Conservation (phyloP, 331 rosid genomes). For the Saraca asoca region DNA sequence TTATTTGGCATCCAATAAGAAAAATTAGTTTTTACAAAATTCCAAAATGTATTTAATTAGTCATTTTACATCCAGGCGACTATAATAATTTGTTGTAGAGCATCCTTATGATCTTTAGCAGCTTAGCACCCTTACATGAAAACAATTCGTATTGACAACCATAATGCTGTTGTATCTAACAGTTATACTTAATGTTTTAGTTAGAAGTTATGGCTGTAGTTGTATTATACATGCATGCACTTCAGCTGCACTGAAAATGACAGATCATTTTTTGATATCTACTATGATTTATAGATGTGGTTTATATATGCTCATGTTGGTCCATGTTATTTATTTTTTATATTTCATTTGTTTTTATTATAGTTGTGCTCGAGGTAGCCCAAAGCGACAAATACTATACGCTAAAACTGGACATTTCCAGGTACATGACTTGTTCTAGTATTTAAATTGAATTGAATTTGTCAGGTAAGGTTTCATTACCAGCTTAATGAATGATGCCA, state of each 20-base stretch:
- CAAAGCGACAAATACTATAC: slow-evolving; percentile 69
- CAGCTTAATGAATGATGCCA: slow-evolving; percentile 21
- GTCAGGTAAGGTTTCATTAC: too few species aligned
- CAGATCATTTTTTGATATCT: not conserved
- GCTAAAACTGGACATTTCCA: slow-evolving; percentile 74
- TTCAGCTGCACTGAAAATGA: too few species aligned
- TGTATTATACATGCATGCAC: not conserved
- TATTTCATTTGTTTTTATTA: slow-evolving; percentile 23
- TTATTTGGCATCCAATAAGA: slow-evolving; percentile 11
- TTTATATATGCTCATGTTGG: slow-evolving; percentile 3
- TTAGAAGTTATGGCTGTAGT: not conserved
- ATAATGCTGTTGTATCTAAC: slow-evolving; percentile 2
- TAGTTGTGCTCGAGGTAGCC: slow-evolving; percentile 96
- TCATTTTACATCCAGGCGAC: not conserved
- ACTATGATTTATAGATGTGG: not conserved
- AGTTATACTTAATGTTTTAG: too few species aligned
- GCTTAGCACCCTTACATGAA: slow-evolving; percentile 2
- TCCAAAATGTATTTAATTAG: not conserved
- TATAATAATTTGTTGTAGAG: not conserved
- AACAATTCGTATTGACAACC: not conserved
- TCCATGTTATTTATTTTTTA: slow-evolving; percentile 12
- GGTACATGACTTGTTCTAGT: slow-evolving; percentile 49
- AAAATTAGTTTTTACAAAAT: not conserved
- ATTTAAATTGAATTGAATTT: not conserved
- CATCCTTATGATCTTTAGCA: not conserved